Evolutionary conservation across 768 basidiomycete species (phyloP).

Genomic region (Leccinum arenicola): DNA sequence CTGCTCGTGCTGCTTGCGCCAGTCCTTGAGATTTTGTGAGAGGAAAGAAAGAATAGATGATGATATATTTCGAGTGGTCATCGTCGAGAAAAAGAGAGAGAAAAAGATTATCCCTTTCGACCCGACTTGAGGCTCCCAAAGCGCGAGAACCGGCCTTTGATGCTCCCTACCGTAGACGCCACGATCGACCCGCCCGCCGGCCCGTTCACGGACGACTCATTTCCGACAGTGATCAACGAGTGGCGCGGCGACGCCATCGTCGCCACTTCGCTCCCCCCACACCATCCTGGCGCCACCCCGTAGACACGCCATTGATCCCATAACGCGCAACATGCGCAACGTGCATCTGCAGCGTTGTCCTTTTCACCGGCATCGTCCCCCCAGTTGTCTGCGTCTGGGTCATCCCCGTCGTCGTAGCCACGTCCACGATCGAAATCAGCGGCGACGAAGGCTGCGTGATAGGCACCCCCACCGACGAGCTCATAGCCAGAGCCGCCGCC

Average conservation of each 20-base stretch:
- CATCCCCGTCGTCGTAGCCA: not conserved
- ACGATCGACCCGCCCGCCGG: slow-evolving; percentile 56
- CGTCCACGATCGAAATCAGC: slow-evolving; percentile 9
- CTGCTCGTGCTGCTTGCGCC: slow-evolving; percentile 93
- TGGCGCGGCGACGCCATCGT: slow-evolving; percentile 60
- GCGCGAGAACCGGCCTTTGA: slow-evolving; percentile 72
- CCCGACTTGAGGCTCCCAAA: slow-evolving; percentile 69
- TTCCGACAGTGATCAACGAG: slow-evolving; percentile 73
- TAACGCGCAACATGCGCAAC: slow-evolving; percentile 79
- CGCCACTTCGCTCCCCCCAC: slow-evolving; percentile 39
- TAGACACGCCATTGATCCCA: slow-evolving; percentile 79
- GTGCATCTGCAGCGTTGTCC: slow-evolving; percentile 77
- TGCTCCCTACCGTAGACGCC: slow-evolving; percentile 62
- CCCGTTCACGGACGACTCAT: slow-evolving; percentile 34
- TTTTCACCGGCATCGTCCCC: slow-evolving; percentile 42
- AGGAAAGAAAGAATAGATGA: not conserved
- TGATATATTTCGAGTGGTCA: not conserved
- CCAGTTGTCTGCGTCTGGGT: no score
- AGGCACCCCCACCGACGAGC: slow-evolving; percentile 37
- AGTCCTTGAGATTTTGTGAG: slow-evolving; percentile 57
- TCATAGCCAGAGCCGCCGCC: slow-evolving; percentile 45
- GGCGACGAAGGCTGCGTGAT: slow-evolving; percentile 46
- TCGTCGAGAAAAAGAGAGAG: not conserved
- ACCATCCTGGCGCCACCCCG: slow-evolving; percentile 61
- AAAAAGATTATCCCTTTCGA: slow-evolving; percentile 29